Evolutionary conservation across 202 grass and related monocot genomes (phyloP).

Genomic region (Panicum virgatum): DNA sequence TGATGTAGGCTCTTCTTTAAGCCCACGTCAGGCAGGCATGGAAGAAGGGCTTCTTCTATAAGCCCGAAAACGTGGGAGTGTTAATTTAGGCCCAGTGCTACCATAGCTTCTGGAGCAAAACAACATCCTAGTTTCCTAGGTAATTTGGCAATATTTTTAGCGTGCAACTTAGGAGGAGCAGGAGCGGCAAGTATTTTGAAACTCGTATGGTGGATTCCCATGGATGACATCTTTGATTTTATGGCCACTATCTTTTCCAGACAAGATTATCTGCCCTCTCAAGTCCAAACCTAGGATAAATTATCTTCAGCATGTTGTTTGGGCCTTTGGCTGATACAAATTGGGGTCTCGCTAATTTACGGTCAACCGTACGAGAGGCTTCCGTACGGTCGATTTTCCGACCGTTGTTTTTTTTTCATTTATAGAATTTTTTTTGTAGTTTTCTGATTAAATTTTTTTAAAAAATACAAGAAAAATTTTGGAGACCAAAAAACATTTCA

Average conservation of each 20-base stretch:
- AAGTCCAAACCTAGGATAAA: neutral
- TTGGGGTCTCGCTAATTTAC: too few relatives aligned
- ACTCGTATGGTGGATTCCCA: neutral
- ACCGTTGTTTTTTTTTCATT: too few relatives aligned
- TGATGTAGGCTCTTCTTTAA: neutral
- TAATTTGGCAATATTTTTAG: neutral
- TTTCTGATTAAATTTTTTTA: too few relatives aligned
- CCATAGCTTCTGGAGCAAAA: neutral
- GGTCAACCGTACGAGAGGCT: too few relatives aligned
- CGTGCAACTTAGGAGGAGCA: neutral
- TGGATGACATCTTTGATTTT: neutral
- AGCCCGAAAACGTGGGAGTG: neutral
- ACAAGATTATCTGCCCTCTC: neutral
- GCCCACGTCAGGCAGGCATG: neutral
- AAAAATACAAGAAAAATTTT: too few relatives aligned
- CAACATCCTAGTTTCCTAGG: too few relatives aligned
- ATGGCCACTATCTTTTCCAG: neutral
- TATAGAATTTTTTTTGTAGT: too few relatives aligned
- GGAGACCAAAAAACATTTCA: too few relatives aligned
- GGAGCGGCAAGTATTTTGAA: neutral
- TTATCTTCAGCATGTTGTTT: neutral
- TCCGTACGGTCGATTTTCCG: too few relatives aligned
- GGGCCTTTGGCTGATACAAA: too few relatives aligned
- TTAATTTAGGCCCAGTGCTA: neutral
- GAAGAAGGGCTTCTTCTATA: neutral